Evolutionary conservation across 2,329 filamentous ascomycete species (phyloP).

Genomic region (Calonectria pteridis): DNA sequence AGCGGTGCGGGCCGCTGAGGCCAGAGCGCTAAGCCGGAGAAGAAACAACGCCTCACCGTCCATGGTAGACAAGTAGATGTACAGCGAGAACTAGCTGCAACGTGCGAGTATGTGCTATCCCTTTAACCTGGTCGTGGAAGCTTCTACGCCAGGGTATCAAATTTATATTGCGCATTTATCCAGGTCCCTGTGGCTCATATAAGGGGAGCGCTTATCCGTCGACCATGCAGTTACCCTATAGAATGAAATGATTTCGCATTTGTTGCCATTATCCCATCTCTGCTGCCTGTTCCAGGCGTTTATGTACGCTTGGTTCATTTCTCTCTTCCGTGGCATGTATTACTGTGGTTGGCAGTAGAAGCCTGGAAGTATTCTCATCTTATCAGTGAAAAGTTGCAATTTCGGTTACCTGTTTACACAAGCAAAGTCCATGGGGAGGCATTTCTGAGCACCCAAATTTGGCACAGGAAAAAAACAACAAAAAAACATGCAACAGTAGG

Average conservation of each 20-base stretch:
- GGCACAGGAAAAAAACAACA: neutral
- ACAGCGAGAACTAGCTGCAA: neutral
- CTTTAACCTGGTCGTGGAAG: too few relatives aligned
- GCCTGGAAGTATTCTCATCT: neutral
- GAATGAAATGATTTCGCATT: neutral
- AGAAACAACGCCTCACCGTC: neutral
- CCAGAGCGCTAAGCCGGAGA: constrained; percentile 21
- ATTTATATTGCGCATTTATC: neutral
- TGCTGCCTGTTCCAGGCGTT: neutral
- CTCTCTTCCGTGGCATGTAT: neutral
- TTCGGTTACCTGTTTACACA: neutral
- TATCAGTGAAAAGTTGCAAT: neutral
- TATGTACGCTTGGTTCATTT: neutral
- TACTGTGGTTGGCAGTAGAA: neutral
- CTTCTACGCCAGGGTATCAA: neutral
- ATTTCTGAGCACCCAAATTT: neutral
- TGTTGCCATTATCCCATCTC: neutral
- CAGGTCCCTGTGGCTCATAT: neutral
- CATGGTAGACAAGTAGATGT: neutral
- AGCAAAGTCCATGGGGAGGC: neutral
- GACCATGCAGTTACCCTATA: neutral
- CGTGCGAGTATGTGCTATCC: neutral
- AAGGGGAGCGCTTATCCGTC: neutral
- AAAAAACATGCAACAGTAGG: neutral
- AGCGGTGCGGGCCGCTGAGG: constrained; percentile 32